Base-by-base conservation (phyloP, 2,329 filamentous ascomycete genomes). In the Furcasterigmium furcatum region DNA sequence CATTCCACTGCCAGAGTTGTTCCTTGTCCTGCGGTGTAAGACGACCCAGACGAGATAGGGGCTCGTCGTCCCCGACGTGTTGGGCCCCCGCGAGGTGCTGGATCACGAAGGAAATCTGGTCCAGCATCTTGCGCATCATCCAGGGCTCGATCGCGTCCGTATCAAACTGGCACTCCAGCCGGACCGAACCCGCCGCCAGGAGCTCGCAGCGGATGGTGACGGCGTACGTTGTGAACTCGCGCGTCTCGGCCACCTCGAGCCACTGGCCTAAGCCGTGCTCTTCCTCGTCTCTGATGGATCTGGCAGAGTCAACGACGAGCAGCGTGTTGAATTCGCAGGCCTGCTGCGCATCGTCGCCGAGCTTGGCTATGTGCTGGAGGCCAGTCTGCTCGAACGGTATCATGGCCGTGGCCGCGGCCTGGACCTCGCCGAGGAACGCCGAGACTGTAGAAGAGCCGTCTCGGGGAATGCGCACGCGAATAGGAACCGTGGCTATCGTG, bases 401-500 rank as follows among this genome's bases (percentile, higher is more conserved):
- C 50, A 58, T 55, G 7, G 52, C 47, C 18, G 45, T 45, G 14
- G 50, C 40, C 18, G 52, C 47, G 12, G 30, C 30, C 22, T 55
- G 52, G 4, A 53, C 43, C 6, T 36, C 14, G 25, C 49, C 24
- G 8, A 55, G 35, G 22, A 46, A 52, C 45, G 18, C 21, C 18
- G 21, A 27, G 22, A 41, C 21, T 27, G 10, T 44, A 9, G 25
- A 32, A 22, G 7, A 19, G 16, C 14, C 14, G 73, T 61, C 55
- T 27, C 24, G 7, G 24, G 24, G 24, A 9, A 72, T 42, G 6
- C 50, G 57, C 3, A 73, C 55, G 3, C 68, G 63, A 8, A 73
- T 51, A 1, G 70, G 70, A 4, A 73, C 60, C 0, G 70, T 73
- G 4, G 67, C 65, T 36, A 73, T 68, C 44, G 70, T 58, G 5